Evolutionary conservation across 257 asterid species (phyloP), one percentile per base, ranked within the genome.

Genomic region (Mitragyna speciosa): DNA sequence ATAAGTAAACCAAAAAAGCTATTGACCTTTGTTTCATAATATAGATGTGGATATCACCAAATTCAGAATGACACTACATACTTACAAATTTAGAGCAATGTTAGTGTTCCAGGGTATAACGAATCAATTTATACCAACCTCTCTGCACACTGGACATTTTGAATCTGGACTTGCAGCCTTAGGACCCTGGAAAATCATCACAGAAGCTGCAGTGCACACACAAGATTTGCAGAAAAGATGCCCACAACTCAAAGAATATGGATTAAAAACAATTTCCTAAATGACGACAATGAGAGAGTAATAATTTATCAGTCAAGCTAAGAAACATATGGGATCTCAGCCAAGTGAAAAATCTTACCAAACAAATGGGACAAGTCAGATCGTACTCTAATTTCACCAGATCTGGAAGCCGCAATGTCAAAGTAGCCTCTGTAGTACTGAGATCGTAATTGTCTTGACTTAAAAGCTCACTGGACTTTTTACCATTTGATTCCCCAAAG

Each of bases 161-260:
- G 97, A 87, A 15, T 84, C 88, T 3, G 85, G 41, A 73, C 76
- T 76, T 56, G 98, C 98, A 58, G 90, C 85, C 87, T 88, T 90
- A 4, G 86, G 89, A 70, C 96, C 97, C 79, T 92, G 87, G 74
- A 87, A 89, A 2, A 89, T 87, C 97, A 92, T 88, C 43, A 93
- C 97, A 28, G 92, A 89, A 82, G 98, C 96, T 68, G 98, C 96
- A 1, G 93, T 84, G 87, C 98, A 93, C 75, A 85, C 89, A 79
- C 98, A 93, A 1, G 85, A 85, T 88, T 89, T 93, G 89, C 98
- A 93, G 86, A 89, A 93, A 54, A 92, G 88, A 83, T 93, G 97
- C 79, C 95, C 98, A 84, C 97, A 93, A 26, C 94, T 79, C 90
- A 93, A 88, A 26, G 97, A 95, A 59, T 83, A 90, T 15, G 97